A percentile compares a stretch with the other conserved stretches of the same genome.
Evolutionary conservation across 192 early-diverging fungal genomes (phyloP).

Genomic region (Umbelopsis ramanniana): DNA sequence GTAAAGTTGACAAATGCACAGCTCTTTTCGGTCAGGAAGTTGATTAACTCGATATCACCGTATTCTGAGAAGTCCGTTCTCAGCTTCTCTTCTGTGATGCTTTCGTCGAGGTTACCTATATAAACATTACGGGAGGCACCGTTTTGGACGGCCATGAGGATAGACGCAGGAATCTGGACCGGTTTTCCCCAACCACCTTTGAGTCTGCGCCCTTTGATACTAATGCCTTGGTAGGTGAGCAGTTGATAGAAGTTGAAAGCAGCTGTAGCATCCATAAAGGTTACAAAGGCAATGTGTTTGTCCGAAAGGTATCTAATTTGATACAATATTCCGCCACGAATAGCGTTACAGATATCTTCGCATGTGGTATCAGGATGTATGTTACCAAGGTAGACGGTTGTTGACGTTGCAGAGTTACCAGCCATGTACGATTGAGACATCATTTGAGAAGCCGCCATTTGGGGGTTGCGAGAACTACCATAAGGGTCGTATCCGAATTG

Average conservation of each 20-base stretch:
- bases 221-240: conserved; percentile 60
- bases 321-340: conserved; percentile 83
- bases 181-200: conserved; percentile 85
- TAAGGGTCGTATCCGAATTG: conserved; percentile 31
- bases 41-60: conserved; percentile 86
- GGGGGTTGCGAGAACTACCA: background rate
- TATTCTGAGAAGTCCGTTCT: conserved; percentile 73
- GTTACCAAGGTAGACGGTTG: conserved; percentile 82
- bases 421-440: conserved; percentile 26
- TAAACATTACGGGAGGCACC: conserved; percentile 82
- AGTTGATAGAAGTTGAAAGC: conserved; percentile 67
- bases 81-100: conserved; percentile 69
- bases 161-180: conserved; percentile 46
- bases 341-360: conserved; percentile 83
- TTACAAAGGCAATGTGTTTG: conserved; percentile 84
- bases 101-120: conserved; percentile 67
- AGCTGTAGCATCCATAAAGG: conserved; percentile 76
- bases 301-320: conserved; percentile 74
- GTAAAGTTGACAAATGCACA: conserved; percentile 88
- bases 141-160: conserved; percentile 57
- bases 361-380: conserved; percentile 73
- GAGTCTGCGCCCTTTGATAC: conserved; percentile 69
- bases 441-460: conserved; percentile 23
- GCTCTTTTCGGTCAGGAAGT: conserved; percentile 79
- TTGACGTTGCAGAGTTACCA: conserved; percentile 17